Conservation (phyloP, 2,329 filamentous ascomycete genomes). For the Amphichorda felina region DNA sequence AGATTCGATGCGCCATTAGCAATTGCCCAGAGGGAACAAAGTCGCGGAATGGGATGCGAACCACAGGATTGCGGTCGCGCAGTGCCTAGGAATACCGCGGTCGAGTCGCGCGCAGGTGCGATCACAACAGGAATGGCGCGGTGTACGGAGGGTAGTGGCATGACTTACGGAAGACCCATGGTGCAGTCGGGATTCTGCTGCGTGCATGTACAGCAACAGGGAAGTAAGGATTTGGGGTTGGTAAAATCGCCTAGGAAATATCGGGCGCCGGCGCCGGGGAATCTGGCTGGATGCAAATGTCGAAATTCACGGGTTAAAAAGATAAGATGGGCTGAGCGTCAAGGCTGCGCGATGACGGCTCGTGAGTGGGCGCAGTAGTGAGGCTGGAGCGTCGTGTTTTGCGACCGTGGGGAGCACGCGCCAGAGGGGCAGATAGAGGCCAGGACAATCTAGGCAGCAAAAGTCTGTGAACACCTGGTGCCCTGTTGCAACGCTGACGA, state of each 20-base stretch:
- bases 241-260: neutral
- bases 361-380: too few relatives aligned
- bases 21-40: slow-evolving; percentile 7
- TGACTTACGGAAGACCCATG: slow-evolving; percentile 36
- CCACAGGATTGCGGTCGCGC: too few relatives aligned
- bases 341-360: too few relatives aligned
- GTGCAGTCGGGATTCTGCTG: slow-evolving; percentile 3
- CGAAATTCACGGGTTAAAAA: too few relatives aligned
- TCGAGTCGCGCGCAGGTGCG: too few relatives aligned
- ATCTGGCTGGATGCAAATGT: neutral
- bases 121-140: neutral
- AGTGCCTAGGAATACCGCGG: too few relatives aligned
- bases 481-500: too few relatives aligned
- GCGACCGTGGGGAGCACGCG: too few relatives aligned
- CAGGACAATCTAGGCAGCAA: slow-evolving; percentile 3
- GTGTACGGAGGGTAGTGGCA: slow-evolving; percentile 7
- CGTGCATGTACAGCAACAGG: neutral
- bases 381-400: too few relatives aligned
- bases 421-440: slow-evolving; percentile 2
- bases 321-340: too few relatives aligned
- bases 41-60: slow-evolving; percentile 3
- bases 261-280: neutral
- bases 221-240: neutral
- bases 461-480: too few relatives aligned
- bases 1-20: slow-evolving; percentile 9